A percentile compares a stretch with the other conserved stretches of the same genome.
These are phyloP conservation scores for Cyathus striatus DNA, from an alignment of 768 basidiomycete species.

Conservation along the genomic window DNA sequence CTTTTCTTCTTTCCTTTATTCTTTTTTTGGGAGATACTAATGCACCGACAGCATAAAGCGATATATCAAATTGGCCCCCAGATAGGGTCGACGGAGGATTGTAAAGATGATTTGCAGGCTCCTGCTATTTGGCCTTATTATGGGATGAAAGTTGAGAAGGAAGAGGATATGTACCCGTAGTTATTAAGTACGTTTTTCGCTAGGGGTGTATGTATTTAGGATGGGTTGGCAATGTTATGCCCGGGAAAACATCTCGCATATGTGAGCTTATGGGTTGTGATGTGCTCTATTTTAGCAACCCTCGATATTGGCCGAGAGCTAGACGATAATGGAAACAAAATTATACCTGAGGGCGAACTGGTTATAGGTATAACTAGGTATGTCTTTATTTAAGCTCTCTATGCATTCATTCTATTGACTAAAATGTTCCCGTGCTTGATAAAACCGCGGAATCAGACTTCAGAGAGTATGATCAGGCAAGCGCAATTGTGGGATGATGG, in stretches of 20 bases:
- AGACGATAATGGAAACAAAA: conserved; percentile 9
- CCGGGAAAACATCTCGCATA: conserved; percentile 40
- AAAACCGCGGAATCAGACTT: conserved; percentile 11
- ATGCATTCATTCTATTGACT: background rate
- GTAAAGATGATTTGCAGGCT: conserved; percentile 44
- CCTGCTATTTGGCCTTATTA: conserved; percentile 40
- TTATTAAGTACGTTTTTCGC: too few relatives aligned
- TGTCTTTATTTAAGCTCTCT: background rate
- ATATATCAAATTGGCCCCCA: conserved; percentile 43
- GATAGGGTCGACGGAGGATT: conserved; percentile 39
- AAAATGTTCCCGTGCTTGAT: conserved; percentile 19
- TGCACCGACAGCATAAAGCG: too few relatives aligned
- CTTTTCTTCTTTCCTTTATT: background rate
- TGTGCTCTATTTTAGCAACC: conserved; percentile 19
- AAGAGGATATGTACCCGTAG: conserved; percentile 28
- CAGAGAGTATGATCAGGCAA: too few relatives aligned
- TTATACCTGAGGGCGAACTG: conserved; percentile 26
- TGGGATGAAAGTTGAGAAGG: conserved; percentile 33
- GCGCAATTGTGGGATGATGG: too few relatives aligned
- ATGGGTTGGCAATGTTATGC: too few relatives aligned
- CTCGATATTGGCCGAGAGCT: conserved; percentile 17
- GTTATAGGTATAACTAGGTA: conserved; percentile 29
- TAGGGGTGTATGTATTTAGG: too few relatives aligned
- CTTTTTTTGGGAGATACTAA: conserved; percentile 21
- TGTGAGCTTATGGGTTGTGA: conserved; percentile 26